Evolutionary conservation across 495 filamentous ascomycete genomes (phyloP).

Genomic region (Xylaria intraflava): DNA sequence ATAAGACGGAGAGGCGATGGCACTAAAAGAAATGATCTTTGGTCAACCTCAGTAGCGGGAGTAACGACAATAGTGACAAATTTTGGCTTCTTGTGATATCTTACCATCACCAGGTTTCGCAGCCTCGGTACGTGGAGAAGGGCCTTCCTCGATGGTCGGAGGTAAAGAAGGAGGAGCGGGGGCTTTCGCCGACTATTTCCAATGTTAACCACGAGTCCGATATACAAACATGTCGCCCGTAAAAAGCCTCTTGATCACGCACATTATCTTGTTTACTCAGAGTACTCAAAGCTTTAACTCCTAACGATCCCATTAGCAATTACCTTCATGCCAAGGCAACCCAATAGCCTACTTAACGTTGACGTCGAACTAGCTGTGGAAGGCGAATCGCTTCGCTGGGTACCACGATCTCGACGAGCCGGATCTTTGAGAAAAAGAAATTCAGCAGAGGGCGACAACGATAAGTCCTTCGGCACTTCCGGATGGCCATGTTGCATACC

Average conservation of each 20-base stretch:
- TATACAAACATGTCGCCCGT: slow-evolving; percentile 4
- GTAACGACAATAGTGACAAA: not conserved
- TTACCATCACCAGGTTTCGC: not conserved
- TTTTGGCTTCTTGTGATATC: not conserved
- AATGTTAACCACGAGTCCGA: slow-evolving; percentile 16
- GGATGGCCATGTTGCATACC: not conserved
- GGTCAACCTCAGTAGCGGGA: not conserved
- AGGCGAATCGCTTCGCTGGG: slow-evolving; percentile 15
- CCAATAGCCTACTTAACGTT: not conserved
- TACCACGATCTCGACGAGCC: slow-evolving; percentile 19
- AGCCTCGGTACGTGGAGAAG: not conserved
- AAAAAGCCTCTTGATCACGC: not conserved
- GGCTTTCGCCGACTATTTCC: slow-evolving; percentile 12
- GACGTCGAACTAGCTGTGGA: slow-evolving; percentile 25
- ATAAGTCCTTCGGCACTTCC: not conserved
- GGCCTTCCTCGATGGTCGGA: slow-evolving; percentile 30
- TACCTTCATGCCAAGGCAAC: not conserved
- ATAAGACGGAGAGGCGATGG: not conserved
- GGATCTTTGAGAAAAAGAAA: slow-evolving; percentile 22
- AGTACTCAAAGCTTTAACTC: not conserved
- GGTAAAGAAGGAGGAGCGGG: slow-evolving; percentile 22
- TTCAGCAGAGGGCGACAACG: slow-evolving; percentile 24
- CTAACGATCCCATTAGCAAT: not conserved
- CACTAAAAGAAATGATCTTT: not conserved
- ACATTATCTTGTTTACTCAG: not conserved